A percentile compares a stretch with the other conserved stretches of the same genome.
Evolutionary conservation across 2,329 filamentous ascomycete genomes (phyloP).

Genomic region (Chrysoporthe cubensis): DNA sequence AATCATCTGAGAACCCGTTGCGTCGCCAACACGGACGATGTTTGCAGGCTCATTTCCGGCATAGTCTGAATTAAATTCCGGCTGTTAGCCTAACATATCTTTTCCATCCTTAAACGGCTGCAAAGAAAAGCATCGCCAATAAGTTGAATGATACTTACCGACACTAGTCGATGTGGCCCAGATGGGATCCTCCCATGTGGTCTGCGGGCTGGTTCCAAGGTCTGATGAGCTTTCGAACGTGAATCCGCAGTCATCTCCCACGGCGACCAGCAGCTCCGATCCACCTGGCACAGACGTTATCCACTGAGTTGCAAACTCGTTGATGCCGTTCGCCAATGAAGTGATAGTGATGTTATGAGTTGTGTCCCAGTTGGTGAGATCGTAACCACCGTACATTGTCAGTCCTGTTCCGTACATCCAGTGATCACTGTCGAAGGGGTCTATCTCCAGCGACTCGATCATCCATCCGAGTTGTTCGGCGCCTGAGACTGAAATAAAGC

Average conservation of each 20-base stretch:
- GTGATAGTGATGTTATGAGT: constrained; percentile 52
- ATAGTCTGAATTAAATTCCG: constrained; percentile 40
- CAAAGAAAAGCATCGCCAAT: background rate
- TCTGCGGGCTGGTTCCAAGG: constrained; percentile 47
- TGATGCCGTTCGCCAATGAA: constrained; percentile 57
- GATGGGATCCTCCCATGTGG: constrained; percentile 51
- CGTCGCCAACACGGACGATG: constrained; percentile 55
- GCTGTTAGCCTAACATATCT: background rate
- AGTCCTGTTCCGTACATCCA: constrained; percentile 64
- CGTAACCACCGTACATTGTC: constrained; percentile 47
- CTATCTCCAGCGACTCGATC: constrained; percentile 61
- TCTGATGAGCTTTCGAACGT: constrained; percentile 45
- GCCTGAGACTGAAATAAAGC: constrained; percentile 49
- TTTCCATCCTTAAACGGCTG: background rate
- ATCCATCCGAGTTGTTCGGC: constrained; percentile 62
- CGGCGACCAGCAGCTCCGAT: constrained; percentile 54
- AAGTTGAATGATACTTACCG: constrained; percentile 31
- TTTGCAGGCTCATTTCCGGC: constrained; percentile 50
- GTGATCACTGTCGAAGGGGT: constrained; percentile 62
- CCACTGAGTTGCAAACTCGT: constrained; percentile 55
- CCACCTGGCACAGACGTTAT: constrained; percentile 54
- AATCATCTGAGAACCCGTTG: constrained; percentile 46
- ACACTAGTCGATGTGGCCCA: constrained; percentile 51
- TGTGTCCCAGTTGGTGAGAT: constrained; percentile 60
- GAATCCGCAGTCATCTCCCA: constrained; percentile 58